Base-by-base conservation (phyloP, 495 filamentous ascomycete species). In the Penicillium fimorum region DNA sequence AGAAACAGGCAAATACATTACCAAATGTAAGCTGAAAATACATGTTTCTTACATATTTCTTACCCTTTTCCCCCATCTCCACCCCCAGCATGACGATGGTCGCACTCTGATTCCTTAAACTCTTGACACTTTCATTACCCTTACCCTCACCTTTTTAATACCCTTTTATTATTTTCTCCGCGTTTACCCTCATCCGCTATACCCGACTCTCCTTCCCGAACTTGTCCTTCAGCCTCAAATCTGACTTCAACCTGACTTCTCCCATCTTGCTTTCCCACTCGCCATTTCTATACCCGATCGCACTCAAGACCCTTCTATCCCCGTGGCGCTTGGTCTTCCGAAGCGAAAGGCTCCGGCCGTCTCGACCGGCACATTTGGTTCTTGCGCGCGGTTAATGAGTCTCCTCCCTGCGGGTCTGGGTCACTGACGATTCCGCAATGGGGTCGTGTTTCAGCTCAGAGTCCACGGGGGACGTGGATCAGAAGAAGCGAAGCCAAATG, bases 401-500 rank as follows among this genome's bases (percentile, higher is more conserved):
- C 48, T 57, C 20, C 22, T 59, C 47, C 60, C 59, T 68, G 59
- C 56, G 65, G 59, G 59, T 62, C 60, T 63, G 59, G 60, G 57
- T 65, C 41, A 50, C 27, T 45, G 29, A 63, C 20, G 37, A 53
- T 37, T 42, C 51, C 49, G 65, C 67, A 69, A 98, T 98, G 94
- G 94, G 94, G 69, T 80, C 80, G 56, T 97, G 94, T 79, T 85
- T 91, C 80, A 95, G 91, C 76, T 84, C 87, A 37, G 77, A 80
- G 60, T 84, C 83, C 68, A 79, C 86, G 67, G 91, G 85, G 70
- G 89, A 89, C 70, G 84, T 80, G 65, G 94, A 98, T 72, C 87
- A 90, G 79, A 94, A 89, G 80, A 96, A 96, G 78, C 82, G 85
- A 63, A 97, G 92, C 72, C 90, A 95, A 73, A 85, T 84, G 70